These are phyloP conservation scores for Naganishia kalamii DNA, from an alignment of 768 basidiomycete species.

Conservation along the genomic window DNA sequence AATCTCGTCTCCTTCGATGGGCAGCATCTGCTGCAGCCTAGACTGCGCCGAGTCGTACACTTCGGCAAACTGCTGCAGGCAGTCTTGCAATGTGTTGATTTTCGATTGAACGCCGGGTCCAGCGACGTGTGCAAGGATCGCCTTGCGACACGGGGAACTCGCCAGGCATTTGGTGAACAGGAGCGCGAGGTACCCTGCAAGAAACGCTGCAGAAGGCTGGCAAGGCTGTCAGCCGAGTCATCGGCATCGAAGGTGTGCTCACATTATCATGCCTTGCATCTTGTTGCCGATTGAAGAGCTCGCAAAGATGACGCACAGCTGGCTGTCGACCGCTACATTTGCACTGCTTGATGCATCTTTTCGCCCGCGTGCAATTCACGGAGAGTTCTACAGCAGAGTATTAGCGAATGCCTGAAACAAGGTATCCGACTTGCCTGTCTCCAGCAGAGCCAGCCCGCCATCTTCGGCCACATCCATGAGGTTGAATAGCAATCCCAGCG, in stretches of 20 bases:
- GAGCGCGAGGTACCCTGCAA: conserved; percentile 21
- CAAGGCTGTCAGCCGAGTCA: background rate
- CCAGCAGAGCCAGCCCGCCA: background rate
- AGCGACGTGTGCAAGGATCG: background rate
- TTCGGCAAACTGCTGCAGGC: conserved; percentile 5
- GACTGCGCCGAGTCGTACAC: conserved; percentile 12
- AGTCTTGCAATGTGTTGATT: conserved; percentile 1
- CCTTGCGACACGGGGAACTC: background rate
- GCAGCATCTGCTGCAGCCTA: background rate
- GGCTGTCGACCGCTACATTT: background rate
- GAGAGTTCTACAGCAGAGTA: background rate
- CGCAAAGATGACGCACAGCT: conserved; percentile 5
- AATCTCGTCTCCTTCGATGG: background rate
- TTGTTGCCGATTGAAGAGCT: conserved; percentile 11
- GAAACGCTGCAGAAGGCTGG: conserved; percentile 19
- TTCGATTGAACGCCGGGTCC: background rate
- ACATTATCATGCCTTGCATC: conserved; percentile 10
- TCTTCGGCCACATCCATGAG: conserved; percentile 4
- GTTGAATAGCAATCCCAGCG: conserved; percentile 2
- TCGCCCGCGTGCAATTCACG: background rate
- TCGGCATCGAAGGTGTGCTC: background rate
- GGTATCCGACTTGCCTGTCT: background rate
- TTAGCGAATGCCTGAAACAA: no score
- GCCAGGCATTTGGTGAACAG: conserved; percentile 19
- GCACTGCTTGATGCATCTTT: conserved; percentile 15